Evolutionary conservation across 345 rosid species (phyloP), one percentile per base, ranked within the genome.

Genomic region (Aurinia saxatilis): DNA sequence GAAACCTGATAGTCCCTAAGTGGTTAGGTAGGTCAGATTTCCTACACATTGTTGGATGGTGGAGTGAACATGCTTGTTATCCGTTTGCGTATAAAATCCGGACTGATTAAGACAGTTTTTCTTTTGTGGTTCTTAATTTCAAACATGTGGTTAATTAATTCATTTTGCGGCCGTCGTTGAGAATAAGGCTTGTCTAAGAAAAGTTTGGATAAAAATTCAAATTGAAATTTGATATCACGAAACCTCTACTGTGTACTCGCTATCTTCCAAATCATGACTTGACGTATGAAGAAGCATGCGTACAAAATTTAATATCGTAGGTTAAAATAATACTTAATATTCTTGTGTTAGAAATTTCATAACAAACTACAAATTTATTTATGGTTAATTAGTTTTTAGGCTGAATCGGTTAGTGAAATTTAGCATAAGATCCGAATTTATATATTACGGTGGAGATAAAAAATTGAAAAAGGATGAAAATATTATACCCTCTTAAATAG

Each of bases 191-290:
- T 50, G 2, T 50, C 15, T 7, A 7, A 7, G 3, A 33, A 15
- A 35, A 34, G 34, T 17, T 9, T 2, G 15, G 3, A 41, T 5
- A 50, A 53, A 31, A 51, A 68, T 12, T 60, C 67, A 68, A 68
- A 60, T 35, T 35, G 49, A 60, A 60, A 11, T 68, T 68, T 23
- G 60, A 25, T 42, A 16, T 60, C 56, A 51, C 39, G 66, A 58
- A 58, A 33, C 5, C 37, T 60, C 30, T n/a, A 58, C 5, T 21
- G 5, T 31, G 29, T 63, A n/a, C n/a, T n/a, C 23, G 33, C 39
- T 25, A 15, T 15, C 18, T 31, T 16, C 60, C 40, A 68, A 34
- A 34, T 25, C 23, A 12, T 44, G 55, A 68, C 47, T 53, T 68
- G 61, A 68, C 55, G 13, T 68, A 3, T 16, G 61, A 44, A 5